phyloP scores from a whole-genome alignment of 2,329 filamentous ascomycete genomes.

The Cercospora canescens region DNA sequence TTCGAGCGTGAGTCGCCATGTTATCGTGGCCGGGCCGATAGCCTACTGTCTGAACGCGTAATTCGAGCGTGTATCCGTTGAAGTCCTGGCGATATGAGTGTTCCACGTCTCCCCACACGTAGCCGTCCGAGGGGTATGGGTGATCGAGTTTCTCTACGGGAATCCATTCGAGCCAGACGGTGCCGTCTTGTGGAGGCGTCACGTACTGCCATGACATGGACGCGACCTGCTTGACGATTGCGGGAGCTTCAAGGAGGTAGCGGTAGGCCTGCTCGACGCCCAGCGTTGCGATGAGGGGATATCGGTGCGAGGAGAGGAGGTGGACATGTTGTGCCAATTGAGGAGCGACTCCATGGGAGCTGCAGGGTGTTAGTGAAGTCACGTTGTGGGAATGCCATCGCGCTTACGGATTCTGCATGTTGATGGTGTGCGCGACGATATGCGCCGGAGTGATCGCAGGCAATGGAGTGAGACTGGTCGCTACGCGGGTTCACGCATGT shows the following conservation, averaged over 20 bases:
- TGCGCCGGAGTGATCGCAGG: background rate
- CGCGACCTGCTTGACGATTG: slow-evolving; percentile 79
- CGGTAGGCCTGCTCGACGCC: slow-evolving; percentile 76
- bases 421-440: slow-evolving; percentile 16
- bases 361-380: slow-evolving; percentile 17
- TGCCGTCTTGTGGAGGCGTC: slow-evolving; percentile 76
- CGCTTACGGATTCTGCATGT: slow-evolving; percentile 26
- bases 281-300: slow-evolving; percentile 70
- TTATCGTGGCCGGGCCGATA: slow-evolving; percentile 73
- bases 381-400: background rate
- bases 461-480: slow-evolving; percentile 1
- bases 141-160: slow-evolving; percentile 68
- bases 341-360: slow-evolving; percentile 25
- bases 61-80: slow-evolving; percentile 76
- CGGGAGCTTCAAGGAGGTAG: slow-evolving; percentile 80
- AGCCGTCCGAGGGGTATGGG: slow-evolving; percentile 87
- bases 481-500: background rate
- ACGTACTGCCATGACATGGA: slow-evolving; percentile 94
- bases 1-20: slow-evolving; percentile 73
- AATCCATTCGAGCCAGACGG: slow-evolving; percentile 86
- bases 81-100: slow-evolving; percentile 73
- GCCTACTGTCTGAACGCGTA: slow-evolving; percentile 79
- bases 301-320: slow-evolving; percentile 80
- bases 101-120: slow-evolving; percentile 85
- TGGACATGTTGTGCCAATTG: slow-evolving; percentile 66